Evolutionary conservation across 495 filamentous ascomycete species (phyloP).

Genomic region (Hypoxylon fragiforme): DNA sequence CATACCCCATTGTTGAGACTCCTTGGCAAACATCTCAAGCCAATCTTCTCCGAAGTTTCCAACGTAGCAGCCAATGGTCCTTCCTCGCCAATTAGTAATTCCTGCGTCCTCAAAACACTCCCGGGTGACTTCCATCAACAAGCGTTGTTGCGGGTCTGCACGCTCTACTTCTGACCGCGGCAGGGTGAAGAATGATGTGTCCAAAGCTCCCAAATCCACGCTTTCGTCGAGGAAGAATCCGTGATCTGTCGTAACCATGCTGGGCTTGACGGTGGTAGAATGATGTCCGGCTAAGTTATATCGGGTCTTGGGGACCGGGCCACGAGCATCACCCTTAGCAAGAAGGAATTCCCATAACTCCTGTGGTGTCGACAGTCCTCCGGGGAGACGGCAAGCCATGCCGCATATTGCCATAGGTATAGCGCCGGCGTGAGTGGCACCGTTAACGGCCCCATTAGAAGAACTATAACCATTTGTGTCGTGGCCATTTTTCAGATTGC

Average conservation of each 20-base stretch:
- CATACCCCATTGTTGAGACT: constrained; percentile 20
- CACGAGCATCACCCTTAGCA: constrained; percentile 22
- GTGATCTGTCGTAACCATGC: constrained; percentile 6
- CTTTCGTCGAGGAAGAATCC: constrained; percentile 37
- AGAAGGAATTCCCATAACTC: constrained; percentile 44
- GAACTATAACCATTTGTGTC: constrained; percentile 2
- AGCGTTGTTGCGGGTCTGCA: constrained; percentile 57
- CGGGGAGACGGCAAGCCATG: constrained; percentile 44
- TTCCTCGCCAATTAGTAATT: constrained; percentile 47
- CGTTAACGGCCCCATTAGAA: neutral
- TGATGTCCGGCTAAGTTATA: constrained; percentile 45
- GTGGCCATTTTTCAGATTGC: constrained; percentile 7
- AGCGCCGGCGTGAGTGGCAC: neutral
- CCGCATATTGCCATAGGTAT: constrained; percentile 33
- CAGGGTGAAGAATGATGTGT: constrained; percentile 47
- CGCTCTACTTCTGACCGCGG: constrained; percentile 43
- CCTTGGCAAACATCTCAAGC: constrained; percentile 29
- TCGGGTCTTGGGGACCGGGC: constrained; percentile 40
- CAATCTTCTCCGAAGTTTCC: constrained; percentile 50
- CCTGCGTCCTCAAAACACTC: constrained; percentile 54
- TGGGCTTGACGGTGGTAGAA: constrained; percentile 15
- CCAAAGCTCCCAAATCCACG: constrained; percentile 33
- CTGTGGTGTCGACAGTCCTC: constrained; percentile 29
- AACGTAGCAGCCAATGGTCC: constrained; percentile 50
- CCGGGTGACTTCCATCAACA: constrained; percentile 53